Base-by-base conservation (phyloP, 208 protist species). In the Wallacemonas collosoma region DNA sequence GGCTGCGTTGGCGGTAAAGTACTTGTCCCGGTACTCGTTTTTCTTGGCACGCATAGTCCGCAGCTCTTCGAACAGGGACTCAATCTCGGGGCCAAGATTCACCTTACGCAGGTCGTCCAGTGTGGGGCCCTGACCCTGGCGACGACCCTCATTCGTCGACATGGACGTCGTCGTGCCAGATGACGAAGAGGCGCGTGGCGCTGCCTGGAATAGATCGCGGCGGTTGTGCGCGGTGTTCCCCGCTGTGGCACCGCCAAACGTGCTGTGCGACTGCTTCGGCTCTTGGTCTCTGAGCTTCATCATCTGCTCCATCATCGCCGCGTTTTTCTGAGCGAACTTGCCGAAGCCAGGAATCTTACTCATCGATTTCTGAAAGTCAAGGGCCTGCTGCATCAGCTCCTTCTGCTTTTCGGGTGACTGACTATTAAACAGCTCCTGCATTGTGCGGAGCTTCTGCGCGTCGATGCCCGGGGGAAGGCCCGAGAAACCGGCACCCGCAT, bases 11-110 rank as follows among this genome's bases (percentile, higher is more conserved):
- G 67, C 73, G 12, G 73, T 50, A 61, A 81, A 38, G 68, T 84
- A 84, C 76, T 87, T 86, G 64, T 81, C 82, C n/a, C 90, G 86
- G 53, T 95, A 97, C 39, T 88, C 78, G 65, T 94, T 97, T 71
- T 94, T 95, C 72, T 87, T 90, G 12, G 26, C 60, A 12, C 93
- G 90, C 43, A 95, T 91, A 2, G 77, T 75, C 15, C 75, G 71
- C 1, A 97, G 86, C 75, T 97, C 90, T 2, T 78, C 75, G 68
- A 97, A 97, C 17, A 97, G 90, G 12, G 82, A 89, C 70, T 97
- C 93, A 68, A 97, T 94, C 72, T 97, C 93, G 0, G 86, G 78
- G 11, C 93, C 93, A 35, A 97, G 82, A 68, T 95, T 93, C 12
- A 97, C 78, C 63, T 86, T 86, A 64, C 85, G 81, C 17, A 97